phyloP scores from a whole-genome alignment of 2,329 filamentous ascomycete genomes.

The Cytospora mali region DNA sequence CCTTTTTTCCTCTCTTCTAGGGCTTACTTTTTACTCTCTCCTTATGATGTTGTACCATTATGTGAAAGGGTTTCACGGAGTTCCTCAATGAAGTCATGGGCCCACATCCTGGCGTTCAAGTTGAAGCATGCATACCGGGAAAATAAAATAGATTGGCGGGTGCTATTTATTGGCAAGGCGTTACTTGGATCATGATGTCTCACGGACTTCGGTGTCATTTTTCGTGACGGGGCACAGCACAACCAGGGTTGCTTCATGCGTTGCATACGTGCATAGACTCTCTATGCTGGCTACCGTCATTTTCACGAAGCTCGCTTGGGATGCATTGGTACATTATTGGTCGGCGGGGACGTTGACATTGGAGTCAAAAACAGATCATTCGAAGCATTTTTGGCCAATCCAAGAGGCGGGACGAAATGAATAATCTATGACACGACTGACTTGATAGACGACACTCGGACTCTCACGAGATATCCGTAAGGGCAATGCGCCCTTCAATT shows the following conservation, averaged over 20 bases:
- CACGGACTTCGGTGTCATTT: neutral
- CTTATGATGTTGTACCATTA: neutral
- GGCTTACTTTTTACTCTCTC: neutral
- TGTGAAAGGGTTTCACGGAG: neutral
- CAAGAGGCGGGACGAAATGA: constrained; percentile 3
- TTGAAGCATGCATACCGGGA: constrained; percentile 21
- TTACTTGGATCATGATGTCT: constrained; percentile 12
- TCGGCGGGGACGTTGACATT: neutral
- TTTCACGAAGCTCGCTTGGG: constrained; percentile 1
- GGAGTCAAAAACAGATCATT: neutral
- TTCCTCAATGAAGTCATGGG: neutral
- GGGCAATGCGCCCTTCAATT: neutral
- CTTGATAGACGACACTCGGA: constrained; percentile 2
- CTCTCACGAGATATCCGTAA: neutral
- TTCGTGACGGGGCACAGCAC: neutral
- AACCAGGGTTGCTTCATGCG: too few species aligned
- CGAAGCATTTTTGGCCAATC: neutral
- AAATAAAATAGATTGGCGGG: constrained; percentile 24
- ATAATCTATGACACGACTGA: constrained; percentile 6
- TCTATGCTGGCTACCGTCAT: neutral
- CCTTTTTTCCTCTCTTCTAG: neutral
- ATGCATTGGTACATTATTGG: neutral
- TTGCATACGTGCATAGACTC: neutral
- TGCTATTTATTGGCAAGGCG: constrained; percentile 18
- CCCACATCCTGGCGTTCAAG: constrained; percentile 10